Percentiles rank a stretch among this genome's conserved stretches.
Conservation (phyloP, 2,329 filamentous ascomycete genomes). For the Fusarium stilboides region DNA sequence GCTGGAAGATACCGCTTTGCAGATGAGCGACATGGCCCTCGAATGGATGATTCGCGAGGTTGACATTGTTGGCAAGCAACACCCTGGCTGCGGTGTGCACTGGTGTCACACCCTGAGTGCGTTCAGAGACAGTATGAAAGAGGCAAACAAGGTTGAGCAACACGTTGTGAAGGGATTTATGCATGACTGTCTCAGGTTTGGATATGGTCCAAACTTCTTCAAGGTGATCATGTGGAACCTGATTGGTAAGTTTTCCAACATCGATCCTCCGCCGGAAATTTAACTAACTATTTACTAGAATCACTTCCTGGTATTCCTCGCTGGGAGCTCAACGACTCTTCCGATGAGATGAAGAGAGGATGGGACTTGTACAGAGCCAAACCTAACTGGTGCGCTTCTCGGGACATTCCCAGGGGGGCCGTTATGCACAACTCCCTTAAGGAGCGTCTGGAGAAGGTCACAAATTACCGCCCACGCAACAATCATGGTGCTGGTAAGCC, state of each 20-base stretch:
- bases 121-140: constrained; percentile 53
- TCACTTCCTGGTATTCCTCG: neutral
- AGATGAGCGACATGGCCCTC: constrained; percentile 65
- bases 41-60: constrained; percentile 69
- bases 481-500: neutral
- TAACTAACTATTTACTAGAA: neutral
- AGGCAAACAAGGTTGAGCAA: constrained; percentile 37
- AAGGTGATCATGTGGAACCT: constrained; percentile 60
- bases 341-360: neutral
- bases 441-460: fast-evolving
- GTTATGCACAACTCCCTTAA: constrained; percentile 7
- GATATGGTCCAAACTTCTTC: constrained; percentile 55
- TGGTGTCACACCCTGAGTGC: constrained; percentile 52
- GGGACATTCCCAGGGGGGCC: neutral
- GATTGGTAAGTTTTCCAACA: constrained; percentile 53
- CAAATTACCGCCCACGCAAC: neutral
- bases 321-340: neutral
- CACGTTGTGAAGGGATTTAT: constrained; percentile 46
- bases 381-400: neutral
- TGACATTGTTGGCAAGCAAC: constrained; percentile 53
- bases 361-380: neutral
- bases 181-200: constrained; percentile 57
- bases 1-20: constrained; percentile 52
- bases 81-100: constrained; percentile 50
- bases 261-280: fast-evolving